Evolutionary conservation across 208 protist genomes (phyloP).

Genomic region (Polymyxa betae): DNA sequence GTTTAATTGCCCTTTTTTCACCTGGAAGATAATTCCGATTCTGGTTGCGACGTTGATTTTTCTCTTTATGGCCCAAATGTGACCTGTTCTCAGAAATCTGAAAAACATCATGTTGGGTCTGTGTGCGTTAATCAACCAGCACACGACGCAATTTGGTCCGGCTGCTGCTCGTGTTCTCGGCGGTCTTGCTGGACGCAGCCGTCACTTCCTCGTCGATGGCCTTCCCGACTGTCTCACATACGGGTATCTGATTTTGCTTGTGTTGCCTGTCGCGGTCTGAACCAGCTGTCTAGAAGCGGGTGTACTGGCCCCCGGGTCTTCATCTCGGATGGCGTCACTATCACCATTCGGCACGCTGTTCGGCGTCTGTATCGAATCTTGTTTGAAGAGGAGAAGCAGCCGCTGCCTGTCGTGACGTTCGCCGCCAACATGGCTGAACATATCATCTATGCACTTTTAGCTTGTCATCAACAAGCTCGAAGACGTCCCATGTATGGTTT

Average conservation of each 20-base stretch:
- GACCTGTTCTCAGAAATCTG: too few species aligned
- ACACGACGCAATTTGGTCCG: slow-evolving; percentile 65
- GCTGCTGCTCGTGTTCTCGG: slow-evolving; percentile 77
- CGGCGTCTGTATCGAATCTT: background rate
- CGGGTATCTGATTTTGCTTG: background rate
- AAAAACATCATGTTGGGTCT: slow-evolving; percentile 59
- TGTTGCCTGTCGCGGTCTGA: background rate
- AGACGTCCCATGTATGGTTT: background rate
- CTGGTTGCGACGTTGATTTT: too few species aligned
- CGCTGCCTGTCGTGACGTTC: background rate
- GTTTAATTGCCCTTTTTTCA: too few species aligned
- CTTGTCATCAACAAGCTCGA: background rate
- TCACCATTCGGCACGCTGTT: background rate
- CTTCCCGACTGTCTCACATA: background rate
- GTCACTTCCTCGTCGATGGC: slow-evolving; percentile 65
- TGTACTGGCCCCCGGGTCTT: background rate
- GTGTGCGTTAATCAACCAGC: slow-evolving; percentile 59
- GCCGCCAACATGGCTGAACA: background rate
- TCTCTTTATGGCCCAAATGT: too few species aligned
- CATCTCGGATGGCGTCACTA: background rate
- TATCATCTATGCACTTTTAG: background rate
- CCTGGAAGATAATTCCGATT: too few species aligned
- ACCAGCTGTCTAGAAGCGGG: background rate
- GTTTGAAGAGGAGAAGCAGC: background rate
- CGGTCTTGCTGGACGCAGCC: slow-evolving; percentile 79